Percentiles rank a stretch among this genome's conserved stretches.
Conservation (phyloP, 129 eudicot species). For the Logfia minima region DNA sequence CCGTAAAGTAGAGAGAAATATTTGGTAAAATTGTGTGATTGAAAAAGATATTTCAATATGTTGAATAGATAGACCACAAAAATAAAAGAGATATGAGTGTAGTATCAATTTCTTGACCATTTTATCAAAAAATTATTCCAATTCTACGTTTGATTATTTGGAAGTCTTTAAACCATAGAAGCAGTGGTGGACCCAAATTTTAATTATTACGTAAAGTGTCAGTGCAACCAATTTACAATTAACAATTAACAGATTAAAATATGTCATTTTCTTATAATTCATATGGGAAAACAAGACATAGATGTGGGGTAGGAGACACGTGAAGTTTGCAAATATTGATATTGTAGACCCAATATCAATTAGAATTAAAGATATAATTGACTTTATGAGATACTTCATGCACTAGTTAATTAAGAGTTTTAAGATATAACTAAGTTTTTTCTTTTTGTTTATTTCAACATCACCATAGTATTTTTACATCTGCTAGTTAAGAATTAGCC, state of each 20-base stretch:
- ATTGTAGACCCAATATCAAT: constrained; percentile 5
- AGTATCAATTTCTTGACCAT: background rate
- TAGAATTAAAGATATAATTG: background rate
- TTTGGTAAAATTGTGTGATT: no score
- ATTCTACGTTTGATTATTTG: background rate
- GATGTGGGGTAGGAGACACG: constrained; percentile 28
- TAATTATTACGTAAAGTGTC: background rate
- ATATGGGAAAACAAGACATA: constrained; percentile 19
- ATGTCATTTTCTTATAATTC: background rate
- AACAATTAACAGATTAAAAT: background rate
- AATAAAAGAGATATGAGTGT: no score
- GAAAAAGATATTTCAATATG: no score
- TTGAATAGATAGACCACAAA: no score
- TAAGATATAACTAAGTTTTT: background rate
- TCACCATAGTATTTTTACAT: background rate
- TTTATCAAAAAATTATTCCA: background rate
- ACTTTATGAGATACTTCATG: background rate
- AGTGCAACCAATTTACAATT: background rate
- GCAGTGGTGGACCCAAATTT: background rate
- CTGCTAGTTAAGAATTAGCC: background rate
- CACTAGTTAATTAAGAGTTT: background rate
- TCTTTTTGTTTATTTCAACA: background rate
- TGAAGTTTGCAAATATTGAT: constrained; percentile 11
- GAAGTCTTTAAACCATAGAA: background rate
- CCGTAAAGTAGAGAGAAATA: no score